Evolutionary conservation across 2,329 filamentous ascomycete species (phyloP).

Genomic region (Cordyceps javanica): DNA sequence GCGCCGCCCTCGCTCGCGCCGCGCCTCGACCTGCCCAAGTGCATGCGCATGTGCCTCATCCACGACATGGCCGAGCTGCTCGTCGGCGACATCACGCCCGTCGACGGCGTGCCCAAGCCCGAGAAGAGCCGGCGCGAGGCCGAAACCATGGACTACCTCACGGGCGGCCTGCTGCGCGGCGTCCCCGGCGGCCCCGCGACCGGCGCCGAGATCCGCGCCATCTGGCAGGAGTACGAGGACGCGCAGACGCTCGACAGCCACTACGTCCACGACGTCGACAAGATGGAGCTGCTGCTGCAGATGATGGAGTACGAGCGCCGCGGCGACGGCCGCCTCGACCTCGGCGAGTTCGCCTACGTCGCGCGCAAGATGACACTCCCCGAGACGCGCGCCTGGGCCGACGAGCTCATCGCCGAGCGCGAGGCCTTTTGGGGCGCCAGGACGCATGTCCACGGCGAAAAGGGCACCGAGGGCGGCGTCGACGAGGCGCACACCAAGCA

Average conservation of each 20-base stretch:
- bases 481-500: slow-evolving; percentile 29
- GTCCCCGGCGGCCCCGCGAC: slow-evolving; percentile 63
- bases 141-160: slow-evolving; percentile 88
- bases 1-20: slow-evolving; percentile 68
- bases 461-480: slow-evolving; percentile 33
- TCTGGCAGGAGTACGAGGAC: slow-evolving; percentile 97
- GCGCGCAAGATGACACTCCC: slow-evolving; percentile 64
- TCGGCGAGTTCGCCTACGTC: slow-evolving; percentile 84
- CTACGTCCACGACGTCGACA: slow-evolving; percentile 96
- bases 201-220: slow-evolving; percentile 63
- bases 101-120: slow-evolving; percentile 74
- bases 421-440: slow-evolving; percentile 61
- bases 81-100: slow-evolving; percentile 93
- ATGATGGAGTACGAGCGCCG: slow-evolving; percentile 93
- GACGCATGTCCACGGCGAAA: slow-evolving; percentile 41
- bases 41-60: slow-evolving; percentile 90
- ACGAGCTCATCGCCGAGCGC: slow-evolving; percentile 69
- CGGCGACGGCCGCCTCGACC: slow-evolving; percentile 58
- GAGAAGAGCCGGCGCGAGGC: slow-evolving; percentile 88
- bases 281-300: slow-evolving; percentile 89
- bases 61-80: slow-evolving; percentile 97
- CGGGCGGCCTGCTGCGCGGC: slow-evolving; percentile 62
- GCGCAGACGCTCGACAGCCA: slow-evolving; percentile 73
- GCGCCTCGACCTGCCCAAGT: slow-evolving; percentile 70
- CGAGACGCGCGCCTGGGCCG: slow-evolving; percentile 76